Base-by-base conservation (phyloP, 768 basidiomycete species). In the Botryobasidium botryosum region DNA sequence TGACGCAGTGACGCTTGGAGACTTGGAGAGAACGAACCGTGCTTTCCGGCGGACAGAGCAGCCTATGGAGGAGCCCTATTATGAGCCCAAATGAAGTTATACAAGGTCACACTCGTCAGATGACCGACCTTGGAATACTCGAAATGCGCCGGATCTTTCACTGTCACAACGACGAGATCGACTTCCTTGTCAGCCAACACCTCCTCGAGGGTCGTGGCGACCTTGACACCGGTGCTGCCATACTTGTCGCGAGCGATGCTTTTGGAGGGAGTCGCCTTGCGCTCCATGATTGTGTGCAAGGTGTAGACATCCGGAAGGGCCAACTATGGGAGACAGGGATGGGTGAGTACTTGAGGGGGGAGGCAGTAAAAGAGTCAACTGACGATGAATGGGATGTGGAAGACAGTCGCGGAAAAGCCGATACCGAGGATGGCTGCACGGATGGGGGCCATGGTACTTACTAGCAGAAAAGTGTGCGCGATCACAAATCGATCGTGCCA, bases 321-420 rank as follows among this genome's bases (percentile, higher is more conserved):
- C 24, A 48, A 32, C 44, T 45, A 25, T 24, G 5, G 42, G 24
- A 20, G 26, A 5, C 23, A 6, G 27, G 5, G 29, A 6, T 5
- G 21, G 41, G 10, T 35, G 32, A 12, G 10, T n/a, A n/a, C n/a
- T n/a, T n/a, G n/a, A 44, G 4, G 31, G 4, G 21, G 26, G 21
- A 44, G n/a, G 15, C 13, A 4, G 21, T 8, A 35, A 35, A 18
- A 15, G n/a, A 27, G 6, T 23, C 4, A 4, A 15, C 43, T 45
- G 20, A 45, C 44, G 28, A 53, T 47, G 40, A 48, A 50, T 2
- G 52, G 52, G 12, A 47, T 44, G 20, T 53, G 52, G 49, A 52
- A 52, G n/a, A 49, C 45, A 15, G 5, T 36, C 2, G 44, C 44
- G 3, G 51, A 51, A 35, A 51, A 49, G 15, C 51, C 51, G 15